phyloP scores from a whole-genome alignment of 176 grass and related monocot genomes.

The Zizania latifolia region DNA sequence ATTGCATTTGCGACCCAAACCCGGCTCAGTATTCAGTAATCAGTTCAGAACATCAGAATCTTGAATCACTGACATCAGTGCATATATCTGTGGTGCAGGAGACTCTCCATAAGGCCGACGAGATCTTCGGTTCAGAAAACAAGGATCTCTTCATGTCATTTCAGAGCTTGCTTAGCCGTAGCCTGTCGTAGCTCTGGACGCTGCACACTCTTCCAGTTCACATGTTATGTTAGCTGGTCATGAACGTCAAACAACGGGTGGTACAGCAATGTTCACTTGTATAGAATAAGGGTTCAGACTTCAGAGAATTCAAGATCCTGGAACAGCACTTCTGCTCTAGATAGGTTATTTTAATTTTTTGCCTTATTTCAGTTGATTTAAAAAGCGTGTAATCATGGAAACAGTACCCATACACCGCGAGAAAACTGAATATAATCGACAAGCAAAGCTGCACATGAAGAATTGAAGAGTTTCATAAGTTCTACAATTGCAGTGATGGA shows the following conservation, averaged over 20 bases:
- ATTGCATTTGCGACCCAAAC: no score
- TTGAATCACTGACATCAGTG: neutral
- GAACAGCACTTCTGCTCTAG: neutral
- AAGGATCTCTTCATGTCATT: conserved; percentile 77
- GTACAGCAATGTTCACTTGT: neutral
- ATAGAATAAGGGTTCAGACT: no score
- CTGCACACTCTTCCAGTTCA: no score
- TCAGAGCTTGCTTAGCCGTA: conserved; percentile 67
- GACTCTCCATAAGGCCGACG: conserved; percentile 70
- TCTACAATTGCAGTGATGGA: no score
- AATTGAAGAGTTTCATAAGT: neutral
- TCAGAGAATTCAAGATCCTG: neutral
- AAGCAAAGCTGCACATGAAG: neutral
- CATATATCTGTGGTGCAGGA: conserved; percentile 34
- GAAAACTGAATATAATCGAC: neutral
- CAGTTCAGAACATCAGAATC: neutral
- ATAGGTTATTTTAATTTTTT: neutral
- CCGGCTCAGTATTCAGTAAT: no score
- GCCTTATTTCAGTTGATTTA: neutral
- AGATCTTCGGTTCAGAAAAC: conserved; percentile 82
- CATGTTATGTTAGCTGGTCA: neutral
- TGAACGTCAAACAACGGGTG: neutral
- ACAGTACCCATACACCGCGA: neutral
- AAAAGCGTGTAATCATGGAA: neutral
- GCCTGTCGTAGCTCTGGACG: conserved; percentile 34